Evolutionary conservation across 2,329 filamentous ascomycete genomes (phyloP), one percentile per base, ranked within the genome.

Genomic region (Alternaria incomplexa): DNA sequence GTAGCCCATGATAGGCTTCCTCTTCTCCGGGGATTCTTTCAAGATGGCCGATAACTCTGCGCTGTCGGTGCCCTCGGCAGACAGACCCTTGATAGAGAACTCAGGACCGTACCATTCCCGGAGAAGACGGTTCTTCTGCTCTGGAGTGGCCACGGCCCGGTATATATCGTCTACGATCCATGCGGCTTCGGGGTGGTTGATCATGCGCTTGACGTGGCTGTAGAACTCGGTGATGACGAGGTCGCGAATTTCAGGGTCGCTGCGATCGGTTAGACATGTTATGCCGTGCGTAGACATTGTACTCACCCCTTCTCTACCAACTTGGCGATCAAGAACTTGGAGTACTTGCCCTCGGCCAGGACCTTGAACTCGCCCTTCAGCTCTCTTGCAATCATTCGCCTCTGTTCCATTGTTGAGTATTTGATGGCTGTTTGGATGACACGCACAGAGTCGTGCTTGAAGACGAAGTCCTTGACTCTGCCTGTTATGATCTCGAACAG

Each of bases 111-210:
- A 99, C 93, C 96, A 99, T 81, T 99, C 96, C 56, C 94, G 87
- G 62, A 99, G 85, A 63, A 99, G 85, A 51, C 88, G 88, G 32
- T 91, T 90, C 82, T 95, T 97, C 78, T 99, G 96, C 71, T 92
- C 87, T 75, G 90, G 89, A 22, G 91, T 96, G 10, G 95, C 94
- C 61, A 95, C 90, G 51, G 91, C 91, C 64, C 96, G 89, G 83
- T 98, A 99, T 70, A 97, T 91, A 80, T 99, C 96, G 79, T 99
- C 96, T 45, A 99, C 84, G 71, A 99, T 98, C 94, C 96, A 99
- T 44, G 93, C 94, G 30, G 93, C 96, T 81, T 99, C 96, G 1
- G 95, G 89, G 81, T 99, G 96, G 80, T 97, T 96, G 79, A 98
- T 97, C 76, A 98, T 85, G 75, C 93, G 92, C 77, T 93, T 91